Base-by-base conservation (phyloP, 805 yeast species). In the Ogataea wickerhamii region DNA sequence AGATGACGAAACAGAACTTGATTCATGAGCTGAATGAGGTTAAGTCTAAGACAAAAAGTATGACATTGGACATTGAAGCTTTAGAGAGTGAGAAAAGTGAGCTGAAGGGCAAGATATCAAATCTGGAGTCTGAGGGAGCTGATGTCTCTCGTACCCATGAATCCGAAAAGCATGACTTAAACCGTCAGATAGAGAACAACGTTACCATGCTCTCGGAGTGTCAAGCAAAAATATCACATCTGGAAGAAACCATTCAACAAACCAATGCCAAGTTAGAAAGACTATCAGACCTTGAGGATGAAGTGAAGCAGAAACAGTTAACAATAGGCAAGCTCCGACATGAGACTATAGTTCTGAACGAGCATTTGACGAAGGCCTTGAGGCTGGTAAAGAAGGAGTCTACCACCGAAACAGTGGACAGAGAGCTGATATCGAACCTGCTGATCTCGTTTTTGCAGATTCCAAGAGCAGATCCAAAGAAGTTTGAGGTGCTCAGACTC, bases 401-500 rank as follows among this genome's bases (percentile, higher is more conserved):
- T 28, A 78, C 79, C 26, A 77, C 87, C 6, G 85, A 81, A 34
- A 73, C 82, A 6, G 87, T 91, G 2, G 98, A 91, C 59, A 82
- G 83, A 55, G 96, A 89, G 58, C 74, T 93, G 43, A 78, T 93
- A 4, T 82, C 96, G 2, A 93, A 93, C 58, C 69, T 93, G 44
- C 66, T 93, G 35, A 73, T 93, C 13, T 86, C 93, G 38, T 93
- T 89, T 62, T 73, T 93, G 13, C 82, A 82, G 23, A 68, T 91
- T 21, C 96, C 96, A 5, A 70, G 98, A 44, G 96, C 93, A 2
- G 99, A 93, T 58, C 75, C 95, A 6, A 91, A 89, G 63, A 88
- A 93, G 61, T 93, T 85, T 57, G 98, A 93, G 68, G 95, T 93
- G 4, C 70, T 93, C 34, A 85, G 78, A 56, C 72, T 93, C 43